Conservation (phyloP, 2,329 filamentous ascomycete genomes). For the Akanthomyces uredinophilus region DNA sequence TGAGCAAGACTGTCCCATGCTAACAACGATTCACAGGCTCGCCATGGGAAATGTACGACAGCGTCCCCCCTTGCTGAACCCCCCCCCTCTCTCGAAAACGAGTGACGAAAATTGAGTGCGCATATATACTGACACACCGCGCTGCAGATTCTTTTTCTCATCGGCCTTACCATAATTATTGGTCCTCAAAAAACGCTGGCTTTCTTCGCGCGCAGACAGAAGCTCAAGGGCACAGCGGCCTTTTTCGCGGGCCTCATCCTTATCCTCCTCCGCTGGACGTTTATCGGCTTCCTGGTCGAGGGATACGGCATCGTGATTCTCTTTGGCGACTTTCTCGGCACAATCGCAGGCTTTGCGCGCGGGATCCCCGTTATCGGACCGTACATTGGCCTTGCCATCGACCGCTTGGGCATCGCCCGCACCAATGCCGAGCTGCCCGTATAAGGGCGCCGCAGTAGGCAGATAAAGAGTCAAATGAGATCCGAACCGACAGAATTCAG, state of each 20-base stretch:
- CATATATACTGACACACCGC: slow-evolving; percentile 7
- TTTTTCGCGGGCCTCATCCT: slow-evolving; percentile 79
- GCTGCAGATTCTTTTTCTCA: slow-evolving; percentile 86
- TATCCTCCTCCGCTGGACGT: slow-evolving; percentile 84
- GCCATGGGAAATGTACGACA: slow-evolving; percentile 88
- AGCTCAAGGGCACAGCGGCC: slow-evolving; percentile 83
- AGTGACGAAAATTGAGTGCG: neutral
- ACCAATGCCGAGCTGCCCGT: slow-evolving; percentile 75
- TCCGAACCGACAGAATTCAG: neutral
- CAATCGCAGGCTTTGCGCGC: slow-evolving; percentile 80
- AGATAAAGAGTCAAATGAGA: neutral
- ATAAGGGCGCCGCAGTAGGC: slow-evolving; percentile 35
- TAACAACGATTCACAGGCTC: slow-evolving; percentile 52
- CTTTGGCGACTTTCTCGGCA: slow-evolving; percentile 94
- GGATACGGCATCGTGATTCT: slow-evolving; percentile 88
- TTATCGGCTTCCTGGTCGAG: slow-evolving; percentile 86
- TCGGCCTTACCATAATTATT: slow-evolving; percentile 94
- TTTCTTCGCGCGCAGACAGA: slow-evolving; percentile 93
- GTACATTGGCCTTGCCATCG: slow-evolving; percentile 70
- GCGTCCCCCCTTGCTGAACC: slow-evolving; percentile 11
- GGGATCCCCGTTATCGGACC: slow-evolving; percentile 82
- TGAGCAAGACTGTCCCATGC: neutral
- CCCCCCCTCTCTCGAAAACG: slow-evolving; percentile 14
- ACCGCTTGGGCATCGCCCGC: slow-evolving; percentile 63
- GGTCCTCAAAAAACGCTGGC: slow-evolving; percentile 82